Evolutionary conservation across 306 rosid species (phyloP).

Genomic region (Vachellia pachyceras): DNA sequence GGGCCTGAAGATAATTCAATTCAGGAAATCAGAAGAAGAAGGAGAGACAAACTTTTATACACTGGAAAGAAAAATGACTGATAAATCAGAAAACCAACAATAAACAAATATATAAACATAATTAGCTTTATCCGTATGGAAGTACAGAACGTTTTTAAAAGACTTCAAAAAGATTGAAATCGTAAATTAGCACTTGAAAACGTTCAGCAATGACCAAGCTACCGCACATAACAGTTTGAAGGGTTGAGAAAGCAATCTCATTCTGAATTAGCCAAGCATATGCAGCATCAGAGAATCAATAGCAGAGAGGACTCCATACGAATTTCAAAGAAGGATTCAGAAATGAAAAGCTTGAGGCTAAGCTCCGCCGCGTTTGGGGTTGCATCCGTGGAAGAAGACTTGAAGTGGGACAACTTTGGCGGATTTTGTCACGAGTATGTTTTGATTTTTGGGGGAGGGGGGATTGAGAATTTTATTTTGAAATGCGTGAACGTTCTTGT

Average conservation of each 20-base stretch:
- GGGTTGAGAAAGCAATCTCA: background rate
- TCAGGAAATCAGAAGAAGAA: too few relatives aligned
- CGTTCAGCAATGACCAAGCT: background rate
- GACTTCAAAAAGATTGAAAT: background rate
- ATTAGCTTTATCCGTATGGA: background rate
- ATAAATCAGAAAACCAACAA: background rate
- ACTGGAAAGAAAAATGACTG: conserved; percentile 31
- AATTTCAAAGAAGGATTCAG: background rate
- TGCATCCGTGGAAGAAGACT: too few relatives aligned
- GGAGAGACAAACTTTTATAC: too few relatives aligned
- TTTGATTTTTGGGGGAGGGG: too few relatives aligned
- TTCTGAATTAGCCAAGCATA: background rate
- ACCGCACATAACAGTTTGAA: background rate
- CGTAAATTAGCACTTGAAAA: background rate
- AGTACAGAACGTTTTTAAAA: background rate
- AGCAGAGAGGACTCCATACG: conserved; percentile 37
- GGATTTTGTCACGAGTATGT: too few relatives aligned
- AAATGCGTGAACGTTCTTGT: too few relatives aligned
- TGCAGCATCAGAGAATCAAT: conserved; percentile 15
- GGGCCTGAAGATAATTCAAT: too few relatives aligned
- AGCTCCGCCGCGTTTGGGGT: background rate
- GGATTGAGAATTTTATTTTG: too few relatives aligned
- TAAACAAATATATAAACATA: background rate
- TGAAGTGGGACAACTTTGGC: too few relatives aligned
- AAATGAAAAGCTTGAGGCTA: background rate